Evolutionary conservation across 139 green algal genomes (phyloP), one percentile per base, ranked within the genome.

Genomic region (Micractinium conductrix): DNA sequence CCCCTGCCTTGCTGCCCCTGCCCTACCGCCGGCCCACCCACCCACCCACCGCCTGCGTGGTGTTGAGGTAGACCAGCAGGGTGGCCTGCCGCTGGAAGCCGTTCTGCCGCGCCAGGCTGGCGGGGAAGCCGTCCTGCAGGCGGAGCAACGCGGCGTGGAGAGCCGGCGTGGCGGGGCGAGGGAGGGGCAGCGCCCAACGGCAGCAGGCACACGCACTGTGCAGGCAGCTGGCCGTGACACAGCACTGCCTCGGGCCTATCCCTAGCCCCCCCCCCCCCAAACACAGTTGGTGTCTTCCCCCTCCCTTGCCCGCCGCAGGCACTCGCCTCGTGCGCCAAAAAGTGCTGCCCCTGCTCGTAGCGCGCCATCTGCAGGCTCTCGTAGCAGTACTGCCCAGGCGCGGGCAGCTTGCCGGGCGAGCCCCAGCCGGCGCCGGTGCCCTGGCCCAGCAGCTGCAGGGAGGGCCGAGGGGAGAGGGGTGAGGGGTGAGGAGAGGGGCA

Each of bases 61-160:
- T 50, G 60, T 83, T 83, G 43, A 83, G 78, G n/a, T 97, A 97
- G 12, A 95, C 43, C 58, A 97, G 90, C 84, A 97, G 75, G 12
- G 94, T 97, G 81, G 92, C 94, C 19, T 87, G 82, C 8, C 94
- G 88, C 85, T 97, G 90, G 87, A 94, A 97, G 65, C 91, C 89
- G 84, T 96, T 96, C 38, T 86, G 43, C 0, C 24, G 75, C 22
- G 88, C 93, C 76, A 95, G 69, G 10, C 81, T 24, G 9, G 44
- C 22, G 4, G 93, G 93, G 83, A 96, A 96, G 2, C 83, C 93
- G 43, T 96, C 93, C 89, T 94, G 80, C 62, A 60, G n/a, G 9
- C n/a, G 19, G 14, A 48, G 33, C 21, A 30, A 33, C 10, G 12
- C 48, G 14, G 48, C 48, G 48, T 58, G n/a, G 5, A 62, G 53